Base-by-base conservation (phyloP, 2,329 filamentous ascomycete genomes). In the Aureobasidium sp. region DNA sequence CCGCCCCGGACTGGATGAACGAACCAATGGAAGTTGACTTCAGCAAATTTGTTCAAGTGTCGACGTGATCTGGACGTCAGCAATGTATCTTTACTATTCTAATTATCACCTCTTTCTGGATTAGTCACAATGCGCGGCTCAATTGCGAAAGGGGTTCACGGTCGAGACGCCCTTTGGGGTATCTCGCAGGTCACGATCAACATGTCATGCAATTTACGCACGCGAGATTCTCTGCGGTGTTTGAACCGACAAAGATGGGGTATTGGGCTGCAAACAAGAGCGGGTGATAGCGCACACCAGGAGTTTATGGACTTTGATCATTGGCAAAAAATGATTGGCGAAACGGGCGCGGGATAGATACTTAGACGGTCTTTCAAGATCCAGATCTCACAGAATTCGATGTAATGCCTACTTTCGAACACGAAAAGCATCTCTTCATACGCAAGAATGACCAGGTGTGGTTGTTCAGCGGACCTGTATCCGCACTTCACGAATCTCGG, bases 21-120 rank as follows among this genome's bases (percentile, higher is more conserved):
- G 60, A 70, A 29, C 57, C 57, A 36, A 65, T 70, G 64, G 70
- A 72, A 36, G 41, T 69, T 34, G 70, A 72, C 29, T 69, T 72
- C 63, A 68, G 61, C 57, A 65, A 68, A 53, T 72, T 66, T 63
- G 66, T 71, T 21, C 65, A 66, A 39, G 68, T 69, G 16, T 39
- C 59, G 42, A 55, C 59, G 34, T 54, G 37, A 55, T 58, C 13
- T 7, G 32, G 8, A 48, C 32, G 42, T 58, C 54, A 58, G 42
- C 41, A 37, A 29, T 48, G 21, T 48, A 36, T 36, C 13, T n/a
- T 39, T 58, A 48, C 30, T 27, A 58, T 48, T 48, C n/a, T 58
- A 37, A 58, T 58, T 30, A 58, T n/a, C 25, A 10, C 16, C 30
- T 34, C 25, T n/a, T 30, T 42, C 42, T 48, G 54, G 54, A 47